Evolutionary conservation across 2,329 filamentous ascomycete genomes (phyloP).

Genomic region (Onygena corvina): DNA sequence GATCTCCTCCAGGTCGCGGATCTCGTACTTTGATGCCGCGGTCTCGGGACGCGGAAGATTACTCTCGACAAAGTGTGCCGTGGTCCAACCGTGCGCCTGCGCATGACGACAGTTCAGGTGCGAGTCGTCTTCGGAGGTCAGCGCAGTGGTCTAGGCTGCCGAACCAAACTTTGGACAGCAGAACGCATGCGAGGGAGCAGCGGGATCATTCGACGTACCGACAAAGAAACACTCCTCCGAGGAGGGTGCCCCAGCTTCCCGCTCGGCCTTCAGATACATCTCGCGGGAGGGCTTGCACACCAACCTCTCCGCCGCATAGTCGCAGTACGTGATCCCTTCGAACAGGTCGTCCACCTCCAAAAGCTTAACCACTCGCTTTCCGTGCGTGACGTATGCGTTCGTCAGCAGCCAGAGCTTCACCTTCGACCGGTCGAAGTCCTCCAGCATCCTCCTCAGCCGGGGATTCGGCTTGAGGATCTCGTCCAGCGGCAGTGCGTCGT

Average conservation of each 20-base stretch:
- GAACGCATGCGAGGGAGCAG: neutral
- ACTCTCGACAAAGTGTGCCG: conserved; percentile 74
- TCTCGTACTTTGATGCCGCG: conserved; percentile 60
- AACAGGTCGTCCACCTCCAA: conserved; percentile 79
- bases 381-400: conserved; percentile 89
- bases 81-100: conserved; percentile 70
- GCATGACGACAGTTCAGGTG: conserved; percentile 68
- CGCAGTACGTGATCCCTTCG: conserved; percentile 88
- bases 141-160: neutral
- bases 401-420: conserved; percentile 90
- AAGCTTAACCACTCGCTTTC: conserved; percentile 64
- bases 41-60: conserved; percentile 50
- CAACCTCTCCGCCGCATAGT: conserved; percentile 62
- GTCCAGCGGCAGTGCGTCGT: conserved; percentile 85
- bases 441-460: conserved; percentile 60
- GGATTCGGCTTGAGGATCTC: conserved; percentile 68
- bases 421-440: conserved; percentile 70
- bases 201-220: conserved; percentile 47
- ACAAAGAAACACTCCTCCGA: conserved; percentile 79
- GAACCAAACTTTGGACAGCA: neutral
- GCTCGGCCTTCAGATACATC: conserved; percentile 85
- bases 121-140: conserved; percentile 60
- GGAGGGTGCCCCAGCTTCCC: conserved; percentile 59
- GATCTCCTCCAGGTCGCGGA: conserved; percentile 64
- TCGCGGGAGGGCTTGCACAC: conserved; percentile 74